phyloP scores from a whole-genome alignment of 768 basidiomycete genomes.

The Boletales sp. region DNA sequence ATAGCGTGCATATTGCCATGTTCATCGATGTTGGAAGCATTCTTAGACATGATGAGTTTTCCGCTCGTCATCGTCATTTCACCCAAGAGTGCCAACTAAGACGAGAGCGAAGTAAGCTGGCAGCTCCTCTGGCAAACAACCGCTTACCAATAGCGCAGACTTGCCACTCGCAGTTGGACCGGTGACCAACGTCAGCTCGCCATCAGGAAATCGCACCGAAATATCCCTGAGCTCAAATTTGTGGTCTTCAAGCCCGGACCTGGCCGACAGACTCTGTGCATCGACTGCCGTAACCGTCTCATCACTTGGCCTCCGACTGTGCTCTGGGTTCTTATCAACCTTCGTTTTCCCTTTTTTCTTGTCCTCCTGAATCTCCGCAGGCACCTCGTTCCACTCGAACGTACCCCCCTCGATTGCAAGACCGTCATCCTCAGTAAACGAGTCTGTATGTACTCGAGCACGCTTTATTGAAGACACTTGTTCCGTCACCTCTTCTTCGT shows the following conservation, averaged over 20 bases:
- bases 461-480: conserved; percentile 58
- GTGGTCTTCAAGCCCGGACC: conserved; percentile 22
- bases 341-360: conserved; percentile 14
- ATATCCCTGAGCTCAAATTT: conserved; percentile 44
- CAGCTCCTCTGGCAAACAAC: background rate
- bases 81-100: conserved; percentile 35
- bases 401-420: conserved; percentile 50
- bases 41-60: conserved; percentile 41
- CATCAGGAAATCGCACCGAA: conserved; percentile 43
- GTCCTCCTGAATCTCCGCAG: conserved; percentile 25
- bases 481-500: conserved; percentile 59
- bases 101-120: background rate
- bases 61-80: conserved; percentile 38
- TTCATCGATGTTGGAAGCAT: conserved; percentile 52
- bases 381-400: conserved; percentile 56
- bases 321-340: background rate
- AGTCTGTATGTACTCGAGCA: conserved; percentile 18
- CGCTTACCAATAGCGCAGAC: conserved; percentile 40
- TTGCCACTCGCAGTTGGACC: conserved; percentile 51
- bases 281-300: conserved; percentile 14
- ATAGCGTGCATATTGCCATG: conserved; percentile 59
- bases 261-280: conserved; percentile 10
- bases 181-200: conserved; percentile 44
- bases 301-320: conserved; percentile 2
- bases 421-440: conserved; percentile 26